Evolutionary conservation across 2,329 filamentous ascomycete species (phyloP), one percentile per base, ranked within the genome.

Genomic region (Paecilomyces sp.): DNA sequence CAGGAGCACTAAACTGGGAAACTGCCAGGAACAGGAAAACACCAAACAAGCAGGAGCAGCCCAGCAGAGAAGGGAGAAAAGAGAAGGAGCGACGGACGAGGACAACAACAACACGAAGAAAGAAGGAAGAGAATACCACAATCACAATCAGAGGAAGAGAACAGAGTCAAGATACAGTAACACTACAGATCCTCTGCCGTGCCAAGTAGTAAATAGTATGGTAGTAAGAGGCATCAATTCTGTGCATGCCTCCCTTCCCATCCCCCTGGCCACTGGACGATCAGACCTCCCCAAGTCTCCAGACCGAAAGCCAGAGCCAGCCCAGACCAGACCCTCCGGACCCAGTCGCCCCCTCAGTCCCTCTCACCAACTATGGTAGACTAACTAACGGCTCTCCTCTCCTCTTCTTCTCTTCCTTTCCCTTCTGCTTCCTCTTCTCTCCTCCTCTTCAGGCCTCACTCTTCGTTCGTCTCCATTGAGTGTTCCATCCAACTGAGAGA

Each of bases 401-500:
- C 56, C 65, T 63, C 63, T 57, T 64, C 60, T 65, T 64, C 63
- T 63, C 61, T 63, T 61, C 63, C 64, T 65, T 62, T 62, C 62
- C 64, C 63, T 63, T 64, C 62, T 67, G 64, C 68, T 67, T 63
- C 62, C 67, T 62, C 59, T 63, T 63, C 65, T 68, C 65, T 28
- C 25, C 66, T 65, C 62, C 54, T 62, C 63, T 62, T 60, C 61
- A 59, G 62, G 60, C 61, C 60, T 55, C 41, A 47, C 41, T 57
- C 59, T 64, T 58, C 28, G 57, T 58, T 31, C 47, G 53, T 60
- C 55, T 60, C 61, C 60, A 54, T 65, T 61, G 68, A 70, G 70
- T 68, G 70, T 74, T 75, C 71, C 69, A 67, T 74, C 72, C 70
- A 71, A 76, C 74, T 72, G 74, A 75, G 71, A 64, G 72, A 70